Percentiles rank a stretch among this genome's conserved stretches.
Conservation (phyloP, 1,284 basidiomycete genomes). For the Heliocybe sulcata region DNA sequence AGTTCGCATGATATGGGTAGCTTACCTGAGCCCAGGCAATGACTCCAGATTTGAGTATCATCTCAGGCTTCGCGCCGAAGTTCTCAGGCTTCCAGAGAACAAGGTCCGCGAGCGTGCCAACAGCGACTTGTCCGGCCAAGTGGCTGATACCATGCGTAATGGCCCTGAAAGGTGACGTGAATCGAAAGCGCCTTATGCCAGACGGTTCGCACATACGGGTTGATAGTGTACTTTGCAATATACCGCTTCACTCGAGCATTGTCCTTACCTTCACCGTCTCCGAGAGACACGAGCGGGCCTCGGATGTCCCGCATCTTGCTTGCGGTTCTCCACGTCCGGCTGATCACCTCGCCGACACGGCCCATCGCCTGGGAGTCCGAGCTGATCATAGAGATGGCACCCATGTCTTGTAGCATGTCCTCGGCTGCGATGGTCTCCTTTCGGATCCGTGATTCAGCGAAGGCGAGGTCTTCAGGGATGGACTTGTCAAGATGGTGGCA, state of each 20-base stretch:
- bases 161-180: slow-evolving; percentile 44
- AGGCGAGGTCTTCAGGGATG: slow-evolving; percentile 92
- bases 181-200: slow-evolving; percentile 5
- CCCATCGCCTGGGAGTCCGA: slow-evolving; percentile 99
- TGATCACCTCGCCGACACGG: slow-evolving; percentile 90
- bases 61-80: slow-evolving; percentile 89
- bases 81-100: slow-evolving; percentile 92
- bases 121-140: slow-evolving; percentile 78
- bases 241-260: slow-evolving; percentile 98
- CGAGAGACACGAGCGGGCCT: slow-evolving; percentile 60
- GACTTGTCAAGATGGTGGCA: slow-evolving; percentile 87
- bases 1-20: slow-evolving; percentile 6
- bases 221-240: slow-evolving; percentile 95
- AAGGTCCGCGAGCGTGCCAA: slow-evolving; percentile 86
- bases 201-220: slow-evolving; percentile 66
- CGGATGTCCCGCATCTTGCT: slow-evolving; percentile 85
- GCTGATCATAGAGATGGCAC: slow-evolving; percentile 95
- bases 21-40: slow-evolving; percentile 84
- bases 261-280: slow-evolving; percentile 66
- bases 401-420: slow-evolving; percentile 91
- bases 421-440: slow-evolving; percentile 97
- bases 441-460: slow-evolving; percentile 96
- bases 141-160: slow-evolving; percentile 93
- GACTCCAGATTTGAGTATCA: slow-evolving; percentile 92
- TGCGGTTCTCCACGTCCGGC: slow-evolving; percentile 94